phyloP scores from a whole-genome alignment of 1,139 yeast species.

The Spathaspora jeffriesii region DNA sequence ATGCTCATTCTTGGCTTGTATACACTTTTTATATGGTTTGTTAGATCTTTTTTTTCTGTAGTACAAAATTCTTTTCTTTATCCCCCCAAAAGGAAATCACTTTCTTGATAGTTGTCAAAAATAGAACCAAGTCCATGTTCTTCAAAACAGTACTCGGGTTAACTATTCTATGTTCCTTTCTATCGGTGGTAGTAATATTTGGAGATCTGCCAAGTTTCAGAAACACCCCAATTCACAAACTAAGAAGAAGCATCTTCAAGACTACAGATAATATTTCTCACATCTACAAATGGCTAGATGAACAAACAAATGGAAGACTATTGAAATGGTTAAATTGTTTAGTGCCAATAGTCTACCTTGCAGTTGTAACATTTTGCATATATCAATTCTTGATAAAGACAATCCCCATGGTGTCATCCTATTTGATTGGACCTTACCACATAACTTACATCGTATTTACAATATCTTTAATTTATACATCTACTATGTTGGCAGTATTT shows the following conservation, averaged over 20 bases:
- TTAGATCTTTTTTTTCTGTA: neutral
- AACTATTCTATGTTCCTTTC: slow-evolving; percentile 9
- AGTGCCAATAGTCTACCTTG: slow-evolving; percentile 52
- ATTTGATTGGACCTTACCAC: neutral
- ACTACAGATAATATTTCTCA: slow-evolving; percentile 4
- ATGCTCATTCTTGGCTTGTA: neutral
- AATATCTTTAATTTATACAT: slow-evolving; percentile 34
- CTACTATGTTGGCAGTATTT: slow-evolving; percentile 43
- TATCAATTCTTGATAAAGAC: slow-evolving; percentile 44
- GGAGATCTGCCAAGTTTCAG: slow-evolving; percentile 56
- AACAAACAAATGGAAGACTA: slow-evolving; percentile 16
- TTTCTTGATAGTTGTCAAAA: neutral
- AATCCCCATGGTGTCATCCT: slow-evolving; percentile 21
- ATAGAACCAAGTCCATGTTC: slow-evolving; percentile 7
- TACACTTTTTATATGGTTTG: neutral
- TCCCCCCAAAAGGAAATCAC: neutral
- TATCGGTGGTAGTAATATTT: slow-evolving; percentile 34
- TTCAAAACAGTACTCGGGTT: slow-evolving; percentile 10
- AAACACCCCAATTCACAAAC: slow-evolving; percentile 28
- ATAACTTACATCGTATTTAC: slow-evolving; percentile 23
- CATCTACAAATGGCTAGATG: slow-evolving; percentile 11
- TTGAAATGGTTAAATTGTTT: slow-evolving; percentile 30
- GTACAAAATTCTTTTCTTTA: neutral
- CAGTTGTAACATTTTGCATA: slow-evolving; percentile 47
- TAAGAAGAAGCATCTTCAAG: slow-evolving; percentile 13